Evolutionary conservation across 2,329 filamentous ascomycete genomes (phyloP), one percentile per base, ranked within the genome.

Genomic region (Fusarium buharicum): DNA sequence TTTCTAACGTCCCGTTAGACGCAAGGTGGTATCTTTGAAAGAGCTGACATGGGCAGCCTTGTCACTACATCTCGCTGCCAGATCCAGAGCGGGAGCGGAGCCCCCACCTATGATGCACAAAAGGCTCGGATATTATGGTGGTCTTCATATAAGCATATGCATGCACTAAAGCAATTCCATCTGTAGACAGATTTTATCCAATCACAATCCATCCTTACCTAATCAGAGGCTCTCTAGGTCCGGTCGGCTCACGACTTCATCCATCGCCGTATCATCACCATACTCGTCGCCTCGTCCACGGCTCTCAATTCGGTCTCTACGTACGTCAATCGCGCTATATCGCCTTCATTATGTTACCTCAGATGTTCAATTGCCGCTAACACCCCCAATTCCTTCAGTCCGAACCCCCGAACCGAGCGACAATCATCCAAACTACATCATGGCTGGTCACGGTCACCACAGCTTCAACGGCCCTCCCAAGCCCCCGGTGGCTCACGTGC

Each of bases 401-500:
- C 45, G 56, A 54, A 49, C 34, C 22, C 22, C 46, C 39, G 38
- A 55, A 61, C 27, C 59, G 45, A 63, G 55, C 50, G 47, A 50
- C 50, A 51, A 49, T 39, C 49, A 41, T 5, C 43, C 57, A 27
- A 30, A 45, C 50, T 59, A 45, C 64, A 66, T 51, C 55, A 72
- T 72, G 68, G 70, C 60, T 57, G 70, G 60, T 49, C 54, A 56
- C 59, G 59, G 68, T 55, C 57, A 61, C 55, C 66, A 65, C 34
- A 64, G 47, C 55, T 68, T 70, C 55, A 74, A 73, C 66, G 74
- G 75, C 11, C 75, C 74, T 34, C 75, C 75, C 13, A 78, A 75
- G 66, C 76, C 77, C 47, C 78, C 78, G 2, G 72, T 78, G 69
- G 80, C 83, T 64, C 82, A 83, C 67, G 82, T 84, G 61, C 79